Evolutionary conservation across 495 filamentous ascomycete species (phyloP).

Genomic region (Tetracladium setigerum): DNA sequence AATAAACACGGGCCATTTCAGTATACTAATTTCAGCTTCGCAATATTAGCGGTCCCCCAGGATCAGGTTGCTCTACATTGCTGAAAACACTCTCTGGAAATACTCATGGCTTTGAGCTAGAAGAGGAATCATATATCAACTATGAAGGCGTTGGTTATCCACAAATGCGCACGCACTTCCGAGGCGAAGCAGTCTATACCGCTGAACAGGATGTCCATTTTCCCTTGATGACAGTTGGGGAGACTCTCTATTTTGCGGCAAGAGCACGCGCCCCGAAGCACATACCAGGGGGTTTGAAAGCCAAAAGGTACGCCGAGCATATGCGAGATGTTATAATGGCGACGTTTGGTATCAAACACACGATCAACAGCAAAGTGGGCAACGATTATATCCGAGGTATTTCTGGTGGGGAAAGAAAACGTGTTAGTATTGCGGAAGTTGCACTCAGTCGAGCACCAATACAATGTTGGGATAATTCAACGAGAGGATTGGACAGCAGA

Average conservation of each 20-base stretch:
- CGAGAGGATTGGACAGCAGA: slow-evolving; percentile 67
- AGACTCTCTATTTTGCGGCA: slow-evolving; percentile 68
- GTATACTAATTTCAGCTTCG: slow-evolving; percentile 50
- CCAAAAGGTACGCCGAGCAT: slow-evolving; percentile 46
- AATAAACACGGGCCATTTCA: slow-evolving; percentile 71
- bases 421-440: slow-evolving; percentile 68
- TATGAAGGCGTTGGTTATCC: slow-evolving; percentile 56
- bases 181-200: slow-evolving; percentile 68
- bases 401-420: slow-evolving; percentile 59
- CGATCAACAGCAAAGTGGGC: slow-evolving; percentile 63
- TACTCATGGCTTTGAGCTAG: slow-evolving; percentile 61
- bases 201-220: slow-evolving; percentile 73
- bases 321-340: slow-evolving; percentile 52
- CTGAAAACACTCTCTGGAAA: slow-evolving; percentile 73
- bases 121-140: slow-evolving; percentile 59
- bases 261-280: slow-evolving; percentile 53
- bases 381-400: slow-evolving; percentile 72
- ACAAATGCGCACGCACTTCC: slow-evolving; percentile 28
- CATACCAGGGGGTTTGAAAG: not conserved
- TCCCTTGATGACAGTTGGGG: slow-evolving; percentile 63
- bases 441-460: slow-evolving; percentile 57
- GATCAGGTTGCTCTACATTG: slow-evolving; percentile 62
- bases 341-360: slow-evolving; percentile 66
- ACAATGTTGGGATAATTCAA: slow-evolving; percentile 79
- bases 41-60: not conserved